Evolutionary conservation across 768 basidiomycete genomes (phyloP).

Genomic region (Antrodiella citrinella): DNA sequence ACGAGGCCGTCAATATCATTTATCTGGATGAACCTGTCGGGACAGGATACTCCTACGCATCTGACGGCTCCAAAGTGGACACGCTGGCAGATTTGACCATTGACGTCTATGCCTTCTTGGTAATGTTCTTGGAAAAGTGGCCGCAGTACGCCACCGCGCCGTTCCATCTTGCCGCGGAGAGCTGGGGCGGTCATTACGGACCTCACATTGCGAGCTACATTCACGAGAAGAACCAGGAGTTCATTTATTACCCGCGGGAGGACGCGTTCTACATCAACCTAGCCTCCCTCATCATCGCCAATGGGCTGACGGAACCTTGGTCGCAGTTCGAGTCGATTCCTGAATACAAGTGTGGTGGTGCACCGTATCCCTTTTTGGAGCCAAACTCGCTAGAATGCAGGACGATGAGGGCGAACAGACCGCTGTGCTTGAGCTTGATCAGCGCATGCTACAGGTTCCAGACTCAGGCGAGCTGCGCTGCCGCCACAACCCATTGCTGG

Average conservation of each 20-base stretch:
- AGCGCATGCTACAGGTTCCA: conserved; percentile 59
- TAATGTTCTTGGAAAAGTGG: conserved; percentile 27
- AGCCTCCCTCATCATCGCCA: conserved; percentile 40
- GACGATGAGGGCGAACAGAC: conserved; percentile 53
- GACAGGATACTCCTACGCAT: conserved; percentile 39
- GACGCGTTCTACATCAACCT: conserved; percentile 30
- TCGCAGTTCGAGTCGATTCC: conserved; percentile 24
- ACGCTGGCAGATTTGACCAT: conserved; percentile 24
- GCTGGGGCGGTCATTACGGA: conserved; percentile 19
- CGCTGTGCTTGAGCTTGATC: conserved; percentile 68
- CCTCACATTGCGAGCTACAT: conserved; percentile 13
- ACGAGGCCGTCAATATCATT: conserved; percentile 26
- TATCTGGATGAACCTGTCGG: conserved; percentile 29
- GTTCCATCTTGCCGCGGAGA: conserved; percentile 27
- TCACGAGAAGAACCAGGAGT: conserved; percentile 13
- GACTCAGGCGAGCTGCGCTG: conserved; percentile 58
- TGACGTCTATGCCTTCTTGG: conserved; percentile 26
- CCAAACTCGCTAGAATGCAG: conserved; percentile 59
- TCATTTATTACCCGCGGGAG: conserved; percentile 8
- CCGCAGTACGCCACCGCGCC: conserved; percentile 19
- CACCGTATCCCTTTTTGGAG: conserved; percentile 14
- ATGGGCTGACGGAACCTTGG: conserved; percentile 32
- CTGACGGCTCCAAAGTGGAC: conserved; percentile 19
- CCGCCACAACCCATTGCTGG: conserved; percentile 71
- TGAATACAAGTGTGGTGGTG: conserved; percentile 17